Base-by-base conservation (phyloP, 305 asterid genomes). In the Rubia tinctorum region DNA sequence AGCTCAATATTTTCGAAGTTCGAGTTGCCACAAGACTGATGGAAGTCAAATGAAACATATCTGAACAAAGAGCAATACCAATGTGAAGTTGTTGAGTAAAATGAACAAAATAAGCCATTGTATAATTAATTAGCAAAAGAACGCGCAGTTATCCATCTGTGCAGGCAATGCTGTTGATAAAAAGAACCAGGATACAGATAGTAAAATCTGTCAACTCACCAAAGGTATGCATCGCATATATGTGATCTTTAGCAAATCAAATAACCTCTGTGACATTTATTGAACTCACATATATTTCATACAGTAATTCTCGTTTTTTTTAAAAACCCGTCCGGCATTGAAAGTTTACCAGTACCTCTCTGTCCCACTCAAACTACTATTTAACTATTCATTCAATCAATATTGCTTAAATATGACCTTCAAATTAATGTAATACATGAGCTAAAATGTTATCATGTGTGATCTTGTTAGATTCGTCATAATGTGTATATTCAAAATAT, bases 11-110 rank as follows among this genome's bases (percentile, higher is more conserved):
- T 89, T 49, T 92, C 99, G 53, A 92, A 86, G 81, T 89, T 89
- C 72, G 96, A 91, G 27, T 84, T 82, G 82, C 95, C 96, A 73
- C 99, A 92, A 72, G 79, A 60, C 66, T 90, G 89, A 88, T 95
- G 99, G 78, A 95, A 95, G 84, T 95, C 99, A 75, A 95, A 92
- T 9, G 98, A 80, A 66, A 95, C 88, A 67, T 90, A 92, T 87
- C 98, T 95, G 88, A 55, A 71, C 77, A 75, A 39, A 61, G 44
- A 75, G 73, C 62, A 59, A 56, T 59, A 45, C 45, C 56, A 10
- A 18, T 17, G 47, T 71, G 30, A 64, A 65, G 34, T 18, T 17
- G 60, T 66, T 39, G 43, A 13, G 13, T 15, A 47, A 23, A 30
- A 22, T 25, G 53, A 65, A 22, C 34, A 49, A n/a, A 76, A 76